Evolutionary conservation across 805 yeast species (phyloP).

Genomic region (Ogataea trehaloabstinens): DNA sequence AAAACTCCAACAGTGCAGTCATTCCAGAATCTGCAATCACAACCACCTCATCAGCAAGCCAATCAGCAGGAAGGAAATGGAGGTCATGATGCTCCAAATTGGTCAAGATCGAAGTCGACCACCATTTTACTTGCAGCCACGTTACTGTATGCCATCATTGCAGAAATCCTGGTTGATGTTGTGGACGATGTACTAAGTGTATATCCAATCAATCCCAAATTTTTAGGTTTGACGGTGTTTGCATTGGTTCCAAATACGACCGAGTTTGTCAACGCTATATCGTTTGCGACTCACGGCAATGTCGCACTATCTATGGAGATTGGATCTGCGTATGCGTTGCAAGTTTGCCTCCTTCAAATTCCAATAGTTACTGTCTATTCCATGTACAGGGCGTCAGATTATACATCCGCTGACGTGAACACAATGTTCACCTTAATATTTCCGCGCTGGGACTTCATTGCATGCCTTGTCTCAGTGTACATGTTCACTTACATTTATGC

Average conservation of each 20-base stretch:
- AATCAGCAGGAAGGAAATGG: constrained; percentile 25
- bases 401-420: constrained; percentile 30
- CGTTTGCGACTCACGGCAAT: constrained; percentile 94
- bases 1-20: constrained; percentile 1
- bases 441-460: constrained; percentile 94
- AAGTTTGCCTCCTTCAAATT: constrained; percentile 89
- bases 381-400: constrained; percentile 41
- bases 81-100: constrained; percentile 97
- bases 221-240: constrained; percentile 89
- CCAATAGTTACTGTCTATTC: constrained; percentile 86
- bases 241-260: constrained; percentile 97
- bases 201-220: constrained; percentile 85
- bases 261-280: constrained; percentile 93
- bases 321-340: constrained; percentile 96
- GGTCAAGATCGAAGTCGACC: constrained; percentile 86
- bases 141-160: constrained; percentile 83
- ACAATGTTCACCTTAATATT: constrained; percentile 77
- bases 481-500: constrained; percentile 92
- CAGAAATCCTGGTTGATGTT: constrained; percentile 89
- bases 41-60: constrained; percentile 1
- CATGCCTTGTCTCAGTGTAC: constrained; percentile 79
- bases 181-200: constrained; percentile 81
- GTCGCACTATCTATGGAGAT: constrained; percentile 97
- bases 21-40: constrained; percentile 7
- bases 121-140: constrained; percentile 83